A percentile compares a stretch with the other conserved stretches of the same genome.
These are phyloP conservation scores for Pugionium cornutum DNA, from an alignment of 345 rosid genomes.

Conservation along the genomic window DNA sequence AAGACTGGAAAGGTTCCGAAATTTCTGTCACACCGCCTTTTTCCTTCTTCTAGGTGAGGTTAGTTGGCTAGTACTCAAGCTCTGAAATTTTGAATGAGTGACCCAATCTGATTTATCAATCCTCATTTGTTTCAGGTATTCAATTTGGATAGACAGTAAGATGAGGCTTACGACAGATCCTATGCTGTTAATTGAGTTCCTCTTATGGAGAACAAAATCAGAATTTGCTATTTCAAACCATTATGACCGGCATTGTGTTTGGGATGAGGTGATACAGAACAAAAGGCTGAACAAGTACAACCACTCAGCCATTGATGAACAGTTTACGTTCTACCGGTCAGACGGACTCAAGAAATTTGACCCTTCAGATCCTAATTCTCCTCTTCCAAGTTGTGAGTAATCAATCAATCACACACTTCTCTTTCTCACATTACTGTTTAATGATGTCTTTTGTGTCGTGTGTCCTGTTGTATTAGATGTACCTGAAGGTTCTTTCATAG, in stretches of 20 bases:
- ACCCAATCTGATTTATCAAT: background rate
- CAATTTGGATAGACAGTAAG: conserved; percentile 96
- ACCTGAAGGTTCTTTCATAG: conserved; percentile 93
- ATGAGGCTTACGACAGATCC: conserved; percentile 85
- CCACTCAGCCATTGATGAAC: conserved; percentile 75
- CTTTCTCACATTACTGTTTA: background rate
- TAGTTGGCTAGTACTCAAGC: conserved; percentile 37
- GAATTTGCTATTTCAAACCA: conserved; percentile 97
- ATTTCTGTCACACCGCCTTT: conserved; percentile 85
- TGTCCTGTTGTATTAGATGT: conserved; percentile 66
- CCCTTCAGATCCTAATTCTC: conserved; percentile 55
- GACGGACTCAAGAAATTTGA: conserved; percentile 83
- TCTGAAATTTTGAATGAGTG: conserved; percentile 18
- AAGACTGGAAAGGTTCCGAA: conserved; percentile 96
- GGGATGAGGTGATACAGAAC: conserved; percentile 91
- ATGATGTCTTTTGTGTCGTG: conserved; percentile 33
- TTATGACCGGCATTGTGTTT: conserved; percentile 91
- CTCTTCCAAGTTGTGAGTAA: conserved; percentile 83
- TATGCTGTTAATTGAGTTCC: conserved; percentile 71
- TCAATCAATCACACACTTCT: conserved; percentile 17
- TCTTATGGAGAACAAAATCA: conserved; percentile 77
- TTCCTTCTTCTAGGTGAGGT: conserved; percentile 84
- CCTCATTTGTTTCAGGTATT: conserved; percentile 56
- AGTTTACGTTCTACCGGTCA: conserved; percentile 63
- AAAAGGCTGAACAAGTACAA: conserved; percentile 76